phyloP scores from a whole-genome alignment of 768 basidiomycete genomes.

The Kwoniella mangroviensis region DNA sequence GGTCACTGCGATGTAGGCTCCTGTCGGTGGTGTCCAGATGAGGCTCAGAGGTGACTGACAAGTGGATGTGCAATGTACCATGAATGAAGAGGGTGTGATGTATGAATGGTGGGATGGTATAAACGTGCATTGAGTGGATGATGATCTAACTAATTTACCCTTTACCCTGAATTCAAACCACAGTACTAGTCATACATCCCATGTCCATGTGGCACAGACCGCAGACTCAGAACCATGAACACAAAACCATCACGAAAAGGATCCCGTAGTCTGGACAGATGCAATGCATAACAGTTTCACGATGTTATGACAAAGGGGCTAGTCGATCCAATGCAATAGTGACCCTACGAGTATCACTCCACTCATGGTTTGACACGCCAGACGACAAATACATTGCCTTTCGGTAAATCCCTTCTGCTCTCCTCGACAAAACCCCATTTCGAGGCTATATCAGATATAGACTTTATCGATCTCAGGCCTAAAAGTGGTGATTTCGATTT shows the following conservation, averaged over 20 bases:
- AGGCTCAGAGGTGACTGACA: no score
- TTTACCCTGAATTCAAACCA: neutral
- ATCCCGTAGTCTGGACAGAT: neutral
- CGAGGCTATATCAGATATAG: slow-evolving; percentile 29
- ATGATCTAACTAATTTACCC: neutral
- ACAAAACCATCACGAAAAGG: no score
- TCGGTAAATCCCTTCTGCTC: slow-evolving; percentile 36
- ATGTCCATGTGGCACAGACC: neutral
- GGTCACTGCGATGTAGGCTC: no score
- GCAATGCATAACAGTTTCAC: neutral
- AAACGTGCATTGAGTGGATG: slow-evolving; percentile 9
- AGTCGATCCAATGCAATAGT: no score
- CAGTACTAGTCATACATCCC: neutral
- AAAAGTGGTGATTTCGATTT: slow-evolving; percentile 24
- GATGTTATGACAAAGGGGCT: neutral
- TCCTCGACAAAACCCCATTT: slow-evolving; percentile 40
- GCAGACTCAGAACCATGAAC: no score
- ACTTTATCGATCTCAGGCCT: slow-evolving; percentile 32
- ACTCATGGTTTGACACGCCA: slow-evolving; percentile 26
- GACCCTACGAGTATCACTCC: no score
- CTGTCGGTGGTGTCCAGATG: no score
- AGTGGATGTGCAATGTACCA: no score
- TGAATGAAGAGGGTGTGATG: neutral
- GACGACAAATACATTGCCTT: slow-evolving; percentile 44
- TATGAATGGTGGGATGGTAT: neutral